Evolutionary conservation across 2,329 filamentous ascomycete species (phyloP).

Genomic region (Penicillium psychrosexuale): DNA sequence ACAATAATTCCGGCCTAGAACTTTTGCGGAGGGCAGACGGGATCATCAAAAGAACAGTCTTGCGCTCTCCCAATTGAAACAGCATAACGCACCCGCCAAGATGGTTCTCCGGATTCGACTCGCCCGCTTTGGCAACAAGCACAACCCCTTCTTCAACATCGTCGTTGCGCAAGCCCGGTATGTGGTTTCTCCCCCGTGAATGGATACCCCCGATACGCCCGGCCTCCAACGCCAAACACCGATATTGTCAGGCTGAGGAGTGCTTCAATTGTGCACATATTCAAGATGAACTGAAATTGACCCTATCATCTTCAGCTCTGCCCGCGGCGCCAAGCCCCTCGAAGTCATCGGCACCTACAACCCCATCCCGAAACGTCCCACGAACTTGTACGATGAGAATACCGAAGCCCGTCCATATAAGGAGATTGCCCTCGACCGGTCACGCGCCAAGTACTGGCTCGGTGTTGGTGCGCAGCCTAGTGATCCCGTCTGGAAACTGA

Average conservation of each 20-base stretch:
- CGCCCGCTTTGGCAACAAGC: conserved; percentile 84
- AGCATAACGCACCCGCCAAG: conserved; percentile 27
- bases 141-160: conserved; percentile 95
- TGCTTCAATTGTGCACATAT: not conserved
- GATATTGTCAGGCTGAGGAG: not conserved
- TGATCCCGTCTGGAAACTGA: conserved; percentile 80
- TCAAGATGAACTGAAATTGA: conserved; percentile 4
- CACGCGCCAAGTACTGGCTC: conserved; percentile 88
- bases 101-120: conserved; percentile 96
- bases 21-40: conserved; percentile 27
- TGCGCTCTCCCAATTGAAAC: not conserved
- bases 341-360: conserved; percentile 79
- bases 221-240: not conserved
- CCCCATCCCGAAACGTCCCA: conserved; percentile 55
- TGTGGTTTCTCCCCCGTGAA: conserved; percentile 23
- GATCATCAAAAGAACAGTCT: conserved; percentile 2
- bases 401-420: conserved; percentile 71
- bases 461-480: conserved; percentile 94
- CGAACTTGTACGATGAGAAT: conserved; percentile 48
- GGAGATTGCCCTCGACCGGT: conserved; percentile 80
- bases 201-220: not conserved
- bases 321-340: conserved; percentile 81
- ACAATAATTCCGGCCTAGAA: conserved; percentile 29
- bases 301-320: conserved; percentile 57
- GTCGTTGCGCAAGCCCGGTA: conserved; percentile 91